Percentiles rank a stretch among this genome's conserved stretches.
Conservation (phyloP, 2,329 filamentous ascomycete species). For the Pseudocercospora crystallina region DNA sequence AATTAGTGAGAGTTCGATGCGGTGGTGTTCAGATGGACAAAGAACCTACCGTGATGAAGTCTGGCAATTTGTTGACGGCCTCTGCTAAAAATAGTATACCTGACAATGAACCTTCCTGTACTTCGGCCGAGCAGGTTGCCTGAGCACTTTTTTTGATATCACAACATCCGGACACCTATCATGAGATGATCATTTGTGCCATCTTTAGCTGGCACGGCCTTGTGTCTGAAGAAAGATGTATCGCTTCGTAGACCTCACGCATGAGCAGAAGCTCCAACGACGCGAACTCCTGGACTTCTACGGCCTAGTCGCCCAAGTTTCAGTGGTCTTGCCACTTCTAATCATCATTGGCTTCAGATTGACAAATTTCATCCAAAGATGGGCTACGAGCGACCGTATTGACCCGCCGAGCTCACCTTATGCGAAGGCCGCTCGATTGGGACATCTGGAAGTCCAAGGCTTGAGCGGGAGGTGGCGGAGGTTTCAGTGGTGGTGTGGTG, state of each 20-base stretch:
- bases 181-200: no score
- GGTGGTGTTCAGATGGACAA: no score
- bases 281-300: slow-evolving; percentile 56
- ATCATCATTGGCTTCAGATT: slow-evolving; percentile 44
- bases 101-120: no score
- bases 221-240: slow-evolving; percentile 36
- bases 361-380: slow-evolving; percentile 32
- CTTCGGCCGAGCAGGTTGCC: no score
- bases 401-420: slow-evolving; percentile 43
- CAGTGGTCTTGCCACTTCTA: slow-evolving; percentile 48
- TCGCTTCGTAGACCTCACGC: slow-evolving; percentile 53
- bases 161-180: no score
- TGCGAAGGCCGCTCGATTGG: slow-evolving; percentile 33
- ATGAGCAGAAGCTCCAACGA: slow-evolving; percentile 51
- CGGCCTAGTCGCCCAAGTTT: slow-evolving; percentile 57
- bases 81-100: no score
- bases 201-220: no score
- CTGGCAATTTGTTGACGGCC: no score
- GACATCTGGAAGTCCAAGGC: slow-evolving; percentile 1
- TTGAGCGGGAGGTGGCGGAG: slow-evolving; percentile 24
- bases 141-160: no score
- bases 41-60: no score
- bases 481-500: slow-evolving; percentile 37
- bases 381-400: background rate
- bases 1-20: no score